These are phyloP conservation scores for Yamadazyma olivae DNA, from an alignment of 805 yeast species.

Conservation along the genomic window DNA sequence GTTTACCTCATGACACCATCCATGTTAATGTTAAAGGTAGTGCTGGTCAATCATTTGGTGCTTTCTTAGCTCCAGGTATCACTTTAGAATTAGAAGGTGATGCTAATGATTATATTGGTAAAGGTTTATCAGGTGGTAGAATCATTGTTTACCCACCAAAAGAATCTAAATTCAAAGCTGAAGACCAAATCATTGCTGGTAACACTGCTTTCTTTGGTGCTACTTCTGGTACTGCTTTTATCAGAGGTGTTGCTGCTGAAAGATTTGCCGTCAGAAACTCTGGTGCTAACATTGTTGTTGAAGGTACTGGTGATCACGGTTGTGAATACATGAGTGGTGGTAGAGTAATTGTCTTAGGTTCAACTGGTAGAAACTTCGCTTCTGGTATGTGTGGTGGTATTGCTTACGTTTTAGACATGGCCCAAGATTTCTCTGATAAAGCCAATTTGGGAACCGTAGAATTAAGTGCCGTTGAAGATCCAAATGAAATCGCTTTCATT, in stretches of 20 bases:
- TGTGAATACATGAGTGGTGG: conserved; percentile 99
- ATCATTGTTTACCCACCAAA: conserved; percentile 89
- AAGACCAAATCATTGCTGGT: conserved; percentile 94
- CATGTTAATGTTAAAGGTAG: conserved; percentile 89
- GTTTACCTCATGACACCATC: conserved; percentile 93
- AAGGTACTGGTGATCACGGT: conserved; percentile 98
- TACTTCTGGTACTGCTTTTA: conserved; percentile 89
- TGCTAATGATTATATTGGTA: conserved; percentile 96
- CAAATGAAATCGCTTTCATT: conserved; percentile 89
- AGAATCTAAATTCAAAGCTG: conserved; percentile 81
- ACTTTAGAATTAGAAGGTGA: conserved; percentile 96
- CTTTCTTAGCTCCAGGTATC: conserved; percentile 93
- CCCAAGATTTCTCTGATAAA: conserved; percentile 81
- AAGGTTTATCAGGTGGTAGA: conserved; percentile 95
- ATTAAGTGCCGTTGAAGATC: conserved; percentile 71
- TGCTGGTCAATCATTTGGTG: conserved; percentile 99
- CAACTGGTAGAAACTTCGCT: conserved; percentile 89
- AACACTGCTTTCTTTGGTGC: conserved; percentile 98
- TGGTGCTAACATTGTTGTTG: conserved; percentile 95
- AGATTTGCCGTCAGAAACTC: conserved; percentile 98
- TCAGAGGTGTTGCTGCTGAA: conserved; percentile 97
- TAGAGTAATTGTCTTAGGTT: conserved; percentile 88
- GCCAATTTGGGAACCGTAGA: conserved; percentile 83
- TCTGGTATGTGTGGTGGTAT: conserved; percentile 99
- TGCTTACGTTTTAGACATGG: conserved; percentile 93